These are phyloP conservation scores for Cyanidium caldarium DNA, from an alignment of 23 red algal genomes.

Conservation along the genomic window DNA sequence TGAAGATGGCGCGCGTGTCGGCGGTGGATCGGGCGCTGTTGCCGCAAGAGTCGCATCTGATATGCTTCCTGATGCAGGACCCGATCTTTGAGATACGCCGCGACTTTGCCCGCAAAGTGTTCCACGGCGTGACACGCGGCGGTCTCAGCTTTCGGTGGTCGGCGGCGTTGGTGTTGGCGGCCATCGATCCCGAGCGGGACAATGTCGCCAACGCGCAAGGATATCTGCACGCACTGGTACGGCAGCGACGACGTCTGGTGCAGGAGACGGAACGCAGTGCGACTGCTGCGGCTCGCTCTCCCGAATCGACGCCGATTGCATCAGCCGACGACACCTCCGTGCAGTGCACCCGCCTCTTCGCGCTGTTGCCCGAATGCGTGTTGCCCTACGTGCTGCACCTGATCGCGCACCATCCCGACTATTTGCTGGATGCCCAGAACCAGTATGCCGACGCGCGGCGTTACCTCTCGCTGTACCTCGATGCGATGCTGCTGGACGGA, in stretches of 20 bases:
- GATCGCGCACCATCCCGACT: slow-evolving; percentile 1
- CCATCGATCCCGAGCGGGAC: slow-evolving; percentile 5
- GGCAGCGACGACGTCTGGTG: neutral
- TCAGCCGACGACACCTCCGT: neutral
- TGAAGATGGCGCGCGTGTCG: neutral
- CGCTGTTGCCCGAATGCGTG: neutral
- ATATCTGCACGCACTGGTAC: neutral
- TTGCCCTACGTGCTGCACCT: neutral
- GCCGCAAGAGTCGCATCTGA: neutral
- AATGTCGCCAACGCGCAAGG: neutral
- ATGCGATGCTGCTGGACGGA: neutral
- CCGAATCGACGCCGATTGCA: too few species aligned
- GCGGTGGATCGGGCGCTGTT: neutral
- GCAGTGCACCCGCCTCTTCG: neutral
- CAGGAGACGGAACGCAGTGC: neutral
- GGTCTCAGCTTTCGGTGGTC: neutral
- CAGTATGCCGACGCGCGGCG: neutral
- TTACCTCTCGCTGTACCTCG: neutral
- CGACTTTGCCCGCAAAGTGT: slow-evolving; percentile 5
- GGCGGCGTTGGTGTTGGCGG: neutral
- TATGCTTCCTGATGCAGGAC: slow-evolving; percentile 1
- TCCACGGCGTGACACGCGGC: neutral
- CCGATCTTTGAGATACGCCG: neutral
- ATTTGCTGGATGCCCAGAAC: neutral
- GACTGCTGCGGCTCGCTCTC: too few species aligned